Base-by-base conservation (phyloP, 768 basidiomycete genomes). In the Collybia nuda region DNA sequence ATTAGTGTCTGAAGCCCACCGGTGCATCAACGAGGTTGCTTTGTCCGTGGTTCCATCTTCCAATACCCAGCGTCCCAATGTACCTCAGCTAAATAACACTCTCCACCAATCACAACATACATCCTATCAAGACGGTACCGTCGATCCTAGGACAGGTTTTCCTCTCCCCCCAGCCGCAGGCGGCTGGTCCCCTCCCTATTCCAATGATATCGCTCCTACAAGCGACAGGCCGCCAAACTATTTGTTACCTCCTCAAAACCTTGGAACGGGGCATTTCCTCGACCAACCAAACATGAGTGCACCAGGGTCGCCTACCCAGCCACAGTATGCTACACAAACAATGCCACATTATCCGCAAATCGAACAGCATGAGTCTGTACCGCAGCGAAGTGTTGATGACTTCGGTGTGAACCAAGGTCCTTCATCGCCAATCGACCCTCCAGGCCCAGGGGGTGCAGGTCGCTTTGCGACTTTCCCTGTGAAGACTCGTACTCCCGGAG, bases 391-490 rank as follows among this genome's bases (percentile, higher is more conserved):
- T 17, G 56, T 72, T 1, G 78, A 81, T 46, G 78, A 80, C 39
- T 75, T 77, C 47, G 76, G 71, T 17, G 58, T 70, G n/a, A 65
- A 62, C 23, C 47, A 56, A 15, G 49, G 48, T n/a, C 53, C 57
- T 6, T 39, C 58, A 9, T 62, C 64, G 14, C 48, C 57, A 0
- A 51, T 62, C 3, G 64, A 67, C 14, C 52, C 52, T 1, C 51
- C 58, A 3, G 59, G 19, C 9, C 39, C 55, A 23, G 59, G 60
- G 23, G 56, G 58, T 8, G 77, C 77, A 1, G 78, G 77, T 0
- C 75, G 82, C 14, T 89, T 87, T 58, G 82, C 84, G 21, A 90
- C 88, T 1, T 81, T 88, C 67, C 87, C 86, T 0, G 75, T 78
- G 15, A 76, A 80, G 51, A 63, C 66, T 49, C 57, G 63, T 44